Evolutionary conservation across 2,329 filamentous ascomycete genomes (phyloP).

Genomic region (Beauveria brongniartii): DNA sequence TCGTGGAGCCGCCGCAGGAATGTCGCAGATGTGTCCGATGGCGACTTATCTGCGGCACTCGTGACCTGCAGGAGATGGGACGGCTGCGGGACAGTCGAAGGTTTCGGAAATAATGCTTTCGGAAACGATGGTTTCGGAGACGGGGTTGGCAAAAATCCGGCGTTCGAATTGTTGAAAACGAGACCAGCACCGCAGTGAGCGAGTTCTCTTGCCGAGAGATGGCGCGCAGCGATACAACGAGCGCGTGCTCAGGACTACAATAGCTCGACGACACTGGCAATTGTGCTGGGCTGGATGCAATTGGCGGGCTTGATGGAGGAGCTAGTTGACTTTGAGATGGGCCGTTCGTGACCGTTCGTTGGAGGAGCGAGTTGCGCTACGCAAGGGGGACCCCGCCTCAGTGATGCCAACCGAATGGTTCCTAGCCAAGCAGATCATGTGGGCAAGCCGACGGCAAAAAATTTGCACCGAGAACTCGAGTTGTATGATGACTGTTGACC

Average conservation of each 20-base stretch:
- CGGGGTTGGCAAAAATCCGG: background rate
- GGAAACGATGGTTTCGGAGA: background rate
- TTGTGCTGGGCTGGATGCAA: background rate
- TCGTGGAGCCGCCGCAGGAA: constrained; percentile 9
- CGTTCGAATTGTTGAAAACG: background rate
- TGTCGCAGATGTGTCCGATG: constrained; percentile 11
- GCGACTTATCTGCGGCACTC: background rate
- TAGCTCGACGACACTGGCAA: background rate
- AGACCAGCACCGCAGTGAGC: background rate
- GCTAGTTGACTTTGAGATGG: constrained; percentile 2
- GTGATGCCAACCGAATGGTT: background rate
- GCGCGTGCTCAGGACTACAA: background rate
- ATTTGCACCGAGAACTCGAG: background rate
- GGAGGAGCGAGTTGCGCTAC: background rate
- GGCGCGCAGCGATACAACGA: background rate
- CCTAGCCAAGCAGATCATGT: background rate
- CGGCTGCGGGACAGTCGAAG: background rate
- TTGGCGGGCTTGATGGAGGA: background rate
- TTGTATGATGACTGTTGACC: background rate
- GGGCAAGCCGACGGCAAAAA: background rate
- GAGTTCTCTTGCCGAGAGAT: background rate
- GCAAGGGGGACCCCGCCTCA: constrained; percentile 1
- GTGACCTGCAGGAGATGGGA: background rate
- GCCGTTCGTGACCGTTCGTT: background rate
- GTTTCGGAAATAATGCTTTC: background rate